Evolutionary conservation across 768 basidiomycete species (phyloP), one percentile per base, ranked within the genome.

Genomic region (Piloderma croceum): DNA sequence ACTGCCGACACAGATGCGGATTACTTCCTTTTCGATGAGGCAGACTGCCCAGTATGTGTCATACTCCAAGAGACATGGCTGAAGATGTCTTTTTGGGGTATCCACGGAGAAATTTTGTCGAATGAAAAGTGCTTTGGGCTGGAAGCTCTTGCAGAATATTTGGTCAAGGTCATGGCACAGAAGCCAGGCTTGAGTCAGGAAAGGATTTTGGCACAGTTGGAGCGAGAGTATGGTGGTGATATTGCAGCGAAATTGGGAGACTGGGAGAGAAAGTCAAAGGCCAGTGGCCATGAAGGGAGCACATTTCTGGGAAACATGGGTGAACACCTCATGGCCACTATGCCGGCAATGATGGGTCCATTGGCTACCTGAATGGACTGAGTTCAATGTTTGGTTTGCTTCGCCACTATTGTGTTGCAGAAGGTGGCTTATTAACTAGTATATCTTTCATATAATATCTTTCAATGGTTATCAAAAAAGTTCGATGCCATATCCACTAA

Each of bases 141-240:
- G 11, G 29, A 37, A 35, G 25, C 38, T 3, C 4, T 53, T 13
- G 39, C 36, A n/a, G 47, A 53, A 31, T 49, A 49, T 36, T n/a
- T 53, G 20, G 35, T 53, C 18, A 45, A 51, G 43, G 22, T 19
- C 13, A 49, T 49, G 52, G 36, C 32, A 11, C 20, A 40, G 10
- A 23, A 36, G 23, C 52, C 50, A 15, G 47, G 52, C 5, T 42
- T 51, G 42, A 53, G 50, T 41, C 36, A 39, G 19, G 40, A 43
- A 24, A 34, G 25, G 22, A 52, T 49, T 41, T 17, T 44, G 35
- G 32, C 31, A 21, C 49, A 50, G 49, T 31, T 50, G 23, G 29
- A 12, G 13, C 19, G 29, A 11, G 47, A 52, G 42, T 49, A 52
- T 39, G 34, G 41, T 3, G 29, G 15, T 13, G 47, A 49, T 25